Conservation (phyloP, 108 stramenopile genomes). For the Cyclotella choctawhatcheeana region DNA sequence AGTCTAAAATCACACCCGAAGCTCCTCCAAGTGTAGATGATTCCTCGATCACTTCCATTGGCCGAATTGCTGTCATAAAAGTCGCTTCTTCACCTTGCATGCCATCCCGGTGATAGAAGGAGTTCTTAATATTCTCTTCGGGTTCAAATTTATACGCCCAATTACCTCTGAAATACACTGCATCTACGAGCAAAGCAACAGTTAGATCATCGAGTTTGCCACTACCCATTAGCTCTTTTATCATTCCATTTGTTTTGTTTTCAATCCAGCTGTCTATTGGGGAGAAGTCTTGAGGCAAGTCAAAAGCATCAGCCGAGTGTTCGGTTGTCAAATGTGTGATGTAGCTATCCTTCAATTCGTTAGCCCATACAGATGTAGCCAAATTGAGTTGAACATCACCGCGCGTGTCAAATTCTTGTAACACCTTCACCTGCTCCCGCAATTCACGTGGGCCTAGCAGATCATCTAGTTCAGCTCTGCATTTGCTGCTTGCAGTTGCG, state of each 20-base stretch:
- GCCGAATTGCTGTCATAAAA: constrained; percentile 32
- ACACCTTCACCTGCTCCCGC: constrained; percentile 4
- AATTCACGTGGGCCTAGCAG: constrained; percentile 13
- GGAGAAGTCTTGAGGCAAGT: constrained; percentile 22
- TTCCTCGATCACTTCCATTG: constrained; percentile 11
- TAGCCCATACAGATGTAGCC: constrained; percentile 33
- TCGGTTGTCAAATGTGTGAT: background rate
- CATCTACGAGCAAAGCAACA: constrained; percentile 30
- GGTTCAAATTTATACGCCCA: constrained; percentile 35
- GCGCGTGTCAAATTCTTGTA: background rate
- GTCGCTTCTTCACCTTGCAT: background rate
- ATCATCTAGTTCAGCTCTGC: constrained; percentile 4
- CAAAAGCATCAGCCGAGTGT: constrained; percentile 19
- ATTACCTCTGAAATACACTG: constrained; percentile 40
- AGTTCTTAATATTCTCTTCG: constrained; percentile 4
- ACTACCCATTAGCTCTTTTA: constrained; percentile 24
- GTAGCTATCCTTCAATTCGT: constrained; percentile 27
- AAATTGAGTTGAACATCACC: constrained; percentile 23
- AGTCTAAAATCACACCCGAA: constrained; percentile 29
- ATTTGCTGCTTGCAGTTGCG: constrained; percentile 15
- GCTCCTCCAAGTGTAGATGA: constrained; percentile 21
- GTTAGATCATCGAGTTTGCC: constrained; percentile 13
- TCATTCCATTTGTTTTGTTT: constrained; percentile 32
- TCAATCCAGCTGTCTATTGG: constrained; percentile 32
- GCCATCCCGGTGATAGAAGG: constrained; percentile 5